These are phyloP conservation scores for Arabidopsis hybrid DNA, from an alignment of 441 rosid species.

Conservation along the genomic window DNA sequence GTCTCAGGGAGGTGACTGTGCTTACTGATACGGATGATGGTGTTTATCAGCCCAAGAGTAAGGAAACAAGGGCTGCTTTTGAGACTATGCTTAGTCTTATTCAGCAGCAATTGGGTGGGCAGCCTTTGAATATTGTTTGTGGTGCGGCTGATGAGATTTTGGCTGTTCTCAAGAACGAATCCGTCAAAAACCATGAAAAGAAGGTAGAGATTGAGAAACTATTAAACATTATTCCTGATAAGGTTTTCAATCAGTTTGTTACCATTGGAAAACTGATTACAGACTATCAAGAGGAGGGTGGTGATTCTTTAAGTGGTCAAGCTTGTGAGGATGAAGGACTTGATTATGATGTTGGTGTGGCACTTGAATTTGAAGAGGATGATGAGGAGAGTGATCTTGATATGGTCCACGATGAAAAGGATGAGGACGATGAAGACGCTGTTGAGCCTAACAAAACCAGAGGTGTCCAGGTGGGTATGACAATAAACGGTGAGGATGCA, in stretches of 20 bases:
- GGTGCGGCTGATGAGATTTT: conserved; percentile 94
- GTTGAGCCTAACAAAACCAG: conserved; percentile 52
- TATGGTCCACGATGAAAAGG: conserved; percentile 78
- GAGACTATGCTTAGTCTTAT: conserved; percentile 86
- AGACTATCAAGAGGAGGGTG: conserved; percentile 80
- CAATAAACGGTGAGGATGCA: conserved; percentile 72
- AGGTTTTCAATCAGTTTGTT: conserved; percentile 79
- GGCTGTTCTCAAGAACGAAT: conserved; percentile 87
- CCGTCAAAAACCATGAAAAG: conserved; percentile 65
- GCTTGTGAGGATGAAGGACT: conserved; percentile 81
- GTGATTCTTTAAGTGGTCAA: conserved; percentile 54
- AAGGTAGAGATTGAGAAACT: conserved; percentile 86
- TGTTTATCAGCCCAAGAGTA: conserved; percentile 87
- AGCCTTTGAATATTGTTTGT: conserved; percentile 74
- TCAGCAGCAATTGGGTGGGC: conserved; percentile 91
- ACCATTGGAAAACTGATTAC: conserved; percentile 75
- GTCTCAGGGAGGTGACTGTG: conserved; percentile 77
- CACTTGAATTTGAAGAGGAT: conserved; percentile 88
- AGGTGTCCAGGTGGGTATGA: conserved; percentile 83
- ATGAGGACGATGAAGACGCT: conserved; percentile 69
- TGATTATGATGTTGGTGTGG: conserved; percentile 86
- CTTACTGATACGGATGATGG: conserved; percentile 74
- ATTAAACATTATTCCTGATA: conserved; percentile 56
- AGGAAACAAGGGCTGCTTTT: conserved; percentile 89
- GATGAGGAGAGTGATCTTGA: conserved; percentile 90